phyloP scores from a whole-genome alignment of 257 asterid genomes.

The Gardenia jasminoides region DNA sequence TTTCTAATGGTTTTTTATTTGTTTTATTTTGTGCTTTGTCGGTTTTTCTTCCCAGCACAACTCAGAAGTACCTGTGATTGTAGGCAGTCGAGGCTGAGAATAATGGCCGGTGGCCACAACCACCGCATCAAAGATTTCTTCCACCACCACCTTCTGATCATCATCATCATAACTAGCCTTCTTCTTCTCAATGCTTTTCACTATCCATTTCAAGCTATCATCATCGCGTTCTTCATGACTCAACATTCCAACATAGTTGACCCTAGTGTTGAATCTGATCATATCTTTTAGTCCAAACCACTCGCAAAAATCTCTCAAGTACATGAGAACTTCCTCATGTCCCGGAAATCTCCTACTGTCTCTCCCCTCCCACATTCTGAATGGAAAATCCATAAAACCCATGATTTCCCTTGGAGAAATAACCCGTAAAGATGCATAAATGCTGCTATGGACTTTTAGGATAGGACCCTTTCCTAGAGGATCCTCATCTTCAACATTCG shows the following conservation, averaged over 20 bases:
- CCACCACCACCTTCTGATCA: constrained; percentile 35
- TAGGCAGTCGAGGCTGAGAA: constrained; percentile 74
- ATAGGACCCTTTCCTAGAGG: constrained; percentile 39
- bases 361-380: constrained; percentile 51
- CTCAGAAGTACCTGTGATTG: constrained; percentile 48
- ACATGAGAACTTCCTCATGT: constrained; percentile 59
- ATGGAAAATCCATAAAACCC: constrained; percentile 88
- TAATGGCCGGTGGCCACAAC: constrained; percentile 92
- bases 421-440: constrained; percentile 62
- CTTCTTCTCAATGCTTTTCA: constrained; percentile 38
- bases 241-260: constrained; percentile 65
- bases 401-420: constrained; percentile 68
- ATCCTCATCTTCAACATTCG: constrained; percentile 50
- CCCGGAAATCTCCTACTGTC: constrained; percentile 86
- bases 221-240: constrained; percentile 33
- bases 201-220: constrained; percentile 64
- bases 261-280: constrained; percentile 69
- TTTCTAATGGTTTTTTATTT: too few relatives aligned
- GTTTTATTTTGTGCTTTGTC: too few relatives aligned
- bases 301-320: constrained; percentile 69
- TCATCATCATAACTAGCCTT: neutral
- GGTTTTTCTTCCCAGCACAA: too few relatives aligned
- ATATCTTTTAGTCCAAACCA: constrained; percentile 61
- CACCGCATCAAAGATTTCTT: constrained; percentile 72
- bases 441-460: constrained; percentile 66